phyloP scores from a whole-genome alignment of 1,284 basidiomycete species.

The Trametes hirsuta region DNA sequence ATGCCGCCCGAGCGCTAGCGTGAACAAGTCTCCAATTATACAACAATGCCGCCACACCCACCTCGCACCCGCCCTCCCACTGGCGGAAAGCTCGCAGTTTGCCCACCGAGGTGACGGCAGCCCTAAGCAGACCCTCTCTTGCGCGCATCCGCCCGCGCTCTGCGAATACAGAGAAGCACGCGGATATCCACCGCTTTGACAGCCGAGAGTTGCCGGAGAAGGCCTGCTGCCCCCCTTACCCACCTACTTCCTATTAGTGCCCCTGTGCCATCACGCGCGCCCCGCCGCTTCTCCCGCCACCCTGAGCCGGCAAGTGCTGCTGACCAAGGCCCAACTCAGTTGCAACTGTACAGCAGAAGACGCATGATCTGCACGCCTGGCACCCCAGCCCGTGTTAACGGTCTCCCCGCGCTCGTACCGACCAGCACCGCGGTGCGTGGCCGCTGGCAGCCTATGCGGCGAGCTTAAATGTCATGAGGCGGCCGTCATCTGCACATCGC shows the following conservation, averaged over 20 bases:
- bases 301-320: not conserved
- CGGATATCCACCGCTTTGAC: conserved; percentile 10
- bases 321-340: not conserved
- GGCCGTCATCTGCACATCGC: too few relatives aligned
- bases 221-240: not conserved
- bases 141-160: not conserved
- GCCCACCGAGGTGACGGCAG: not conserved
- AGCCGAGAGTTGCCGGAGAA: conserved; percentile 24
- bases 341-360: too few relatives aligned
- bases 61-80: not conserved
- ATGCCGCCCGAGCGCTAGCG: not conserved
- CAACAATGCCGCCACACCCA: not conserved
- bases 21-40: not conserved
- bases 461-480: too few relatives aligned
- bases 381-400: not conserved
- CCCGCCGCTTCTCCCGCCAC: not conserved
- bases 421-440: too few relatives aligned
- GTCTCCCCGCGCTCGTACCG: too few relatives aligned
- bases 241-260: not conserved
- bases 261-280: not conserved
- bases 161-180: conserved; percentile 20
- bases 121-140: not conserved
- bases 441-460: too few relatives aligned
- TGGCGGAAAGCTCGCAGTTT: not conserved
- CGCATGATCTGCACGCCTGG: not conserved